Conservation (phyloP, 495 filamentous ascomycete genomes). For the Lepidopterella palustris region DNA sequence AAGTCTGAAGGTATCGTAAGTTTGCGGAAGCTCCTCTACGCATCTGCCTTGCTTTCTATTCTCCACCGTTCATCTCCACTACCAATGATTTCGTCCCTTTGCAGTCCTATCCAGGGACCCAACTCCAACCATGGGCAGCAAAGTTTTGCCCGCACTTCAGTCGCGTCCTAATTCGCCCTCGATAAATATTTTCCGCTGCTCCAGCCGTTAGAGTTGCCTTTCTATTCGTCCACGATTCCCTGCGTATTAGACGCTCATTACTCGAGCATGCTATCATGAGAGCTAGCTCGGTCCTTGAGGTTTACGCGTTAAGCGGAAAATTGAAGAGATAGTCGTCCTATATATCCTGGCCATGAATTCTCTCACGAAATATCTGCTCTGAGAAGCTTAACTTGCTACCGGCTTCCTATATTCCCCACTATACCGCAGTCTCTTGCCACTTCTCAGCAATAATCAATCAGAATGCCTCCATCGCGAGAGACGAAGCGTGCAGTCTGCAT, state of each 20-base stretch:
- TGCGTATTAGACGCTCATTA: not conserved
- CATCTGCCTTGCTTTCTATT: too few relatives aligned
- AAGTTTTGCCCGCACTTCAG: not conserved
- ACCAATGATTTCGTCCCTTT: too few relatives aligned
- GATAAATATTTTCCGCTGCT: not conserved
- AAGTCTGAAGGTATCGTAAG: not conserved
- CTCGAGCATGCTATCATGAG: not conserved
- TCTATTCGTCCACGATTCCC: not conserved
- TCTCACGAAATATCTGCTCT: too few relatives aligned
- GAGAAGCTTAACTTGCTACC: not conserved
- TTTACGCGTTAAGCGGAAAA: not conserved
- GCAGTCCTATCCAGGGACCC: not conserved
- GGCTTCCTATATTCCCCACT: not conserved
- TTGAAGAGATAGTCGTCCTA: not conserved
- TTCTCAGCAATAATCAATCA: not conserved
- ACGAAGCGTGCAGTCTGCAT: conserved; percentile 23
- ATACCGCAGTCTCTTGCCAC: not conserved
- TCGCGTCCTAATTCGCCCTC: not conserved
- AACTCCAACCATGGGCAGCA: not conserved
- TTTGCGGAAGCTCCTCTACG: too few relatives aligned
- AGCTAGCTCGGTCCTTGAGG: not conserved
- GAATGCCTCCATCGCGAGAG: not conserved
- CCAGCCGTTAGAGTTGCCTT: not conserved
- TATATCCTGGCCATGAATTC: conserved; percentile 1
- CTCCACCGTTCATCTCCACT: too few relatives aligned